These are phyloP conservation scores for Flaveria bidentis DNA, from an alignment of 129 eudicot species.

Conservation along the genomic window DNA sequence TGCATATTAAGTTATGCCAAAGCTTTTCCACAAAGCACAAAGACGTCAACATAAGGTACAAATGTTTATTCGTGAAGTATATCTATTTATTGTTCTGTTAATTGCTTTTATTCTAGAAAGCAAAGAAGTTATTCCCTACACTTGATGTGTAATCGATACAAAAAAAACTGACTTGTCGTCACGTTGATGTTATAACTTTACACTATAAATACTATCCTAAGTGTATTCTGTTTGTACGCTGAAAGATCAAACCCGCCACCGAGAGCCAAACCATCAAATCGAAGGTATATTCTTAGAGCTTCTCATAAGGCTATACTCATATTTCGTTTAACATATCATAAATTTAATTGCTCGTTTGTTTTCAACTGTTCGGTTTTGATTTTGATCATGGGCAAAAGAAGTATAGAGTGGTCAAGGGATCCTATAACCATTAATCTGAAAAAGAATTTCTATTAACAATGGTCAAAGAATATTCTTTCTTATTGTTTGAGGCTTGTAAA, in stretches of 20 bases:
- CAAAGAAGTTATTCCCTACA: slow-evolving; percentile 28
- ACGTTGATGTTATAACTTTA: neutral
- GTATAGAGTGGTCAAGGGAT: too few relatives aligned
- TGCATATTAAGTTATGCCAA: slow-evolving; percentile 1
- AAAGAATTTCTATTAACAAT: too few relatives aligned
- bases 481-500: too few relatives aligned
- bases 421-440: too few relatives aligned
- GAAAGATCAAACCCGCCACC: neutral
- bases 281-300: neutral
- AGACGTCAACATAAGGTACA: neutral
- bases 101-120: neutral
- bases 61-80: neutral
- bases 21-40: neutral
- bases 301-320: neutral
- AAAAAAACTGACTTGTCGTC: neutral
- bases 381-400: too few relatives aligned
- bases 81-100: neutral
- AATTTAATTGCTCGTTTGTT: neutral
- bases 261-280: neutral
- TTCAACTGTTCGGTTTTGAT: neutral
- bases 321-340: neutral
- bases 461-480: too few relatives aligned
- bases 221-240: neutral
- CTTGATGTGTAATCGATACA: slow-evolving; percentile 12
- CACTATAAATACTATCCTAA: slow-evolving; percentile 16